Evolutionary conservation across 306 rosid species (phyloP).

Genomic region (Prunus campanulata): DNA sequence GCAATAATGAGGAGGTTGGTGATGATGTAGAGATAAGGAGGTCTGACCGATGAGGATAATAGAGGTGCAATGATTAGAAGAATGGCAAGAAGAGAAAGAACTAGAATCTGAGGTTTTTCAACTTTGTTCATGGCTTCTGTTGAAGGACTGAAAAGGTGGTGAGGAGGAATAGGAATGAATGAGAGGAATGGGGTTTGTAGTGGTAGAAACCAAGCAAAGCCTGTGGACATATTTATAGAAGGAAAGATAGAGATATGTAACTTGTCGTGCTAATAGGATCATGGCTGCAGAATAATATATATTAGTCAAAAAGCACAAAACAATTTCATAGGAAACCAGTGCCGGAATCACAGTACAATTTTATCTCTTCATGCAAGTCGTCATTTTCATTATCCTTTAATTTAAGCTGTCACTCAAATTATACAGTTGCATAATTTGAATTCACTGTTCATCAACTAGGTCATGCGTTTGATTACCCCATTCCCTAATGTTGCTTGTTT

Average conservation of each 20-base stretch:
- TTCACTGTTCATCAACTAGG: background rate
- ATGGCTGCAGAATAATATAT: background rate
- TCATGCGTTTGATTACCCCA: no score
- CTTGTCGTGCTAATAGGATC: background rate
- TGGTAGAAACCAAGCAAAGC: conserved; percentile 24
- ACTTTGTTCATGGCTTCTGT: conserved; percentile 39
- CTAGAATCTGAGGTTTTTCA: conserved; percentile 52
- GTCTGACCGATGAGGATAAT: conserved; percentile 55
- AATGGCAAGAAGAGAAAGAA: conserved; percentile 40
- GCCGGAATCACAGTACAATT: background rate
- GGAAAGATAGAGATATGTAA: background rate
- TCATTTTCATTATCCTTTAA: background rate
- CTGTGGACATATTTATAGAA: conserved; percentile 38
- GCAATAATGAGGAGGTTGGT: conserved; percentile 60
- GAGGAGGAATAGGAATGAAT: conserved; percentile 2
- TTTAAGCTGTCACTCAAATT: background rate
- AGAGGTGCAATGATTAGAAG: conserved; percentile 65
- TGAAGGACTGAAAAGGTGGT: conserved; percentile 1
- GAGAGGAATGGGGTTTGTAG: conserved; percentile 18
- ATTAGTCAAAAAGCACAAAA: conserved; percentile 6
- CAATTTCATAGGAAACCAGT: background rate
- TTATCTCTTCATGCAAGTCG: background rate
- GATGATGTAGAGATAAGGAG: conserved; percentile 60
- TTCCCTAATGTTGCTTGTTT: no score
- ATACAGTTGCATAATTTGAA: background rate